Evolutionary conservation across 805 yeast species (phyloP), one percentile per base, ranked within the genome.

Genomic region (Myxozyma nipponensis): DNA sequence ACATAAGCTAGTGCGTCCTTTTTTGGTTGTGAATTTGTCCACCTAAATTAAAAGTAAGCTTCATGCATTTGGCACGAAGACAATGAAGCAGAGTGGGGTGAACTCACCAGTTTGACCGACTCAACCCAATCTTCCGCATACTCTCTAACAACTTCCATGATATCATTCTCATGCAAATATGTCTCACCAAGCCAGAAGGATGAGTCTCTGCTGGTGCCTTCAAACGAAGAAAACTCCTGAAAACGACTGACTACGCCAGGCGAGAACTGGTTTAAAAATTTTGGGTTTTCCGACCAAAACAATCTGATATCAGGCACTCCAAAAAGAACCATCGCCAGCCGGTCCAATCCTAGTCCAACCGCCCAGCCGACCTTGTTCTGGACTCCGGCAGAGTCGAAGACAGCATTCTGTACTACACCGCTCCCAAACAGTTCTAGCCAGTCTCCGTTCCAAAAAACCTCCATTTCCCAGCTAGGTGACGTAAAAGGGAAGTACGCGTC

Each of bases 401-500:
- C 95, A 44, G 80, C 81, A 59, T 87, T 84, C 58, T 81, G 81
- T 5, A 89, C 95, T 34, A 91, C 76, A 23, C 98, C 98, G 69
- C 95, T 87, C 0, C 98, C 98, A 63, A 96, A 87, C 66, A 95
- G 82, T 70, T 93, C 98, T 32, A 93, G 74, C 98, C 98, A 93
- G 60, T 90, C 95, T 46, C 93, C 95, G 65, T 89, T 86, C 97
- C 98, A 93, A 90, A 95, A 89, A 3, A 93, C 96, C 69, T 93
- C 98, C 59, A 95, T 88, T 64, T 93, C 97, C 95, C 95, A 93
- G 39, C 95, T 86, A 2, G 98, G 98, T 1, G 95, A 81, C 2
- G 98, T 93, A 97, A 98, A 93, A 2, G 98, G 98, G 72, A 93
- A 93, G 63, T 82, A 87, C 0, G 93, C 95, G 62, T 87, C 95